Conservation (phyloP, 805 yeast genomes). For the Martiniozyma abietophila region DNA sequence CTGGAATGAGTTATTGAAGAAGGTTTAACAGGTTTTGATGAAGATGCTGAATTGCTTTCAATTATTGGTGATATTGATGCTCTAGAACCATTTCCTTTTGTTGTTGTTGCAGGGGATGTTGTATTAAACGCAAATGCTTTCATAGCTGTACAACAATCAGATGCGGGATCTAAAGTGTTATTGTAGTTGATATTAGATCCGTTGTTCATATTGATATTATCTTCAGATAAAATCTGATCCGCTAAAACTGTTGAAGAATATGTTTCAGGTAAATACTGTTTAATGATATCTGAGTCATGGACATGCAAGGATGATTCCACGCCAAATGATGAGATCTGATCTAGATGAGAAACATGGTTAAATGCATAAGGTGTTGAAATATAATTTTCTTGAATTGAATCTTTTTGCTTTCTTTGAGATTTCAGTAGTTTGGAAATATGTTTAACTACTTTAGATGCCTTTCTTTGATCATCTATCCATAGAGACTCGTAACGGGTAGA, state of each 20-base stretch:
- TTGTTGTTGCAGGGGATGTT: slow-evolving; percentile 1
- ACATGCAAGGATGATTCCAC: background rate
- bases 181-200: no score
- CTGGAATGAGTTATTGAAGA: no score
- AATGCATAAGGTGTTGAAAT: slow-evolving; percentile 10
- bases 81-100: background rate
- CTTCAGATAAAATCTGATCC: no score
- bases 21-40: no score
- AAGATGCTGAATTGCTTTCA: no score
- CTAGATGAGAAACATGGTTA: slow-evolving; percentile 5
- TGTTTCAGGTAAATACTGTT: background rate
- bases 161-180: no score
- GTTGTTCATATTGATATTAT: no score
- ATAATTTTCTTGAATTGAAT: slow-evolving; percentile 2
- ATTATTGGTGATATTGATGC: background rate
- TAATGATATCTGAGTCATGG: background rate
- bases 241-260: no score
- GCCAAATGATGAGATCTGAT: slow-evolving; percentile 1
- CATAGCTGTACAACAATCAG: no score
- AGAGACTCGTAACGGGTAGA: background rate
- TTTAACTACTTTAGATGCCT: background rate
- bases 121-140: slow-evolving; percentile 4
- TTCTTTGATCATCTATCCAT: slow-evolving; percentile 1
- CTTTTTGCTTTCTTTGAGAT: slow-evolving; percentile 1
- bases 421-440: background rate